A percentile compares a stretch with the other conserved stretches of the same genome.
phyloP scores from a whole-genome alignment of 2,329 filamentous ascomycete genomes.

The Cercospora berteroae region DNA sequence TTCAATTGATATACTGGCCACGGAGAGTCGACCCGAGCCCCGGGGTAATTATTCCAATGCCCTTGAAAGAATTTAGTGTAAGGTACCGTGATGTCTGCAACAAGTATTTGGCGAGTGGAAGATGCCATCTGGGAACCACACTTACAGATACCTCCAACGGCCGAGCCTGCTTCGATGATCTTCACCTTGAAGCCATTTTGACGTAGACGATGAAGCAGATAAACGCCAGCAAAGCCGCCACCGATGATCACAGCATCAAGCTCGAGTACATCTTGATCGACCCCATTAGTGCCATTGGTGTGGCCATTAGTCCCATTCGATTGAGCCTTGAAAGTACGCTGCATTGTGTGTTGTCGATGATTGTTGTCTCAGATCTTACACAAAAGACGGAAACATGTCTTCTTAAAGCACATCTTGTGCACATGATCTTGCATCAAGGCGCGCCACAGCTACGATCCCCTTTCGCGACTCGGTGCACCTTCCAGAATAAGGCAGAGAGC shows the following conservation, averaged over 20 bases:
- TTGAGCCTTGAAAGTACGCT: not conserved
- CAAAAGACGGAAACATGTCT: not conserved
- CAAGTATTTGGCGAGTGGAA: not conserved
- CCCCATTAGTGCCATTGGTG: slow-evolving; percentile 1
- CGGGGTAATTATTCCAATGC: slow-evolving; percentile 43
- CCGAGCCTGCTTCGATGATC: slow-evolving; percentile 37
- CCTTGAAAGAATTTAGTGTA: slow-evolving; percentile 21
- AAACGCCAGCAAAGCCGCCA: slow-evolving; percentile 44
- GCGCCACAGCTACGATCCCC: not conserved
- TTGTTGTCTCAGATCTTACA: not conserved
- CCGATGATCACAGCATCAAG: slow-evolving; percentile 36
- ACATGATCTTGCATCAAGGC: not conserved
- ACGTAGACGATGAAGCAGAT: slow-evolving; percentile 38
- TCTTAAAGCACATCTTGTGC: not conserved
- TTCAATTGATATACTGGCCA: slow-evolving; percentile 50
- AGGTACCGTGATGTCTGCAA: not conserved
- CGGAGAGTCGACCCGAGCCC: slow-evolving; percentile 49
- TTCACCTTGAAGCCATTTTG: slow-evolving; percentile 36
- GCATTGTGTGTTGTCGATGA: not conserved
- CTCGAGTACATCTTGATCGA: not conserved
- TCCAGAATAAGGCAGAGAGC: not conserved
- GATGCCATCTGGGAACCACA: not conserved
- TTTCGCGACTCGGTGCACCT: not conserved
- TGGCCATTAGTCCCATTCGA: not conserved
- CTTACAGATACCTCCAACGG: slow-evolving; percentile 33